These are phyloP conservation scores for Solanum verrucosum DNA, from an alignment of 257 asterid genomes.

Conservation along the genomic window DNA sequence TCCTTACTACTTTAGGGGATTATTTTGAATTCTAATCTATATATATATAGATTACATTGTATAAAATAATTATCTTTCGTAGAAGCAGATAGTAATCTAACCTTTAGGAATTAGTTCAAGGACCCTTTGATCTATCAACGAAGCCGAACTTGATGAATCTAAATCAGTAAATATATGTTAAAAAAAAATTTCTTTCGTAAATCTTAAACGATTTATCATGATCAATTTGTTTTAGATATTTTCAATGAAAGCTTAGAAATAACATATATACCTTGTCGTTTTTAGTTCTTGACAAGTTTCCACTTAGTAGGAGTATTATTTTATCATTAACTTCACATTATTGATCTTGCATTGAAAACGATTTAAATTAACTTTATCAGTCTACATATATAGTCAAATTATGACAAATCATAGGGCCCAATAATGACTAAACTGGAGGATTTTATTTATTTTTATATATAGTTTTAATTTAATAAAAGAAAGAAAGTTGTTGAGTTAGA, in stretches of 20 bases:
- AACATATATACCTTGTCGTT: not conserved
- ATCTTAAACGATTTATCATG: no score
- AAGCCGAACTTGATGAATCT: not conserved
- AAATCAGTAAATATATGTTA: not conserved
- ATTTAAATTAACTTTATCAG: not conserved
- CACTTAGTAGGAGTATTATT: not conserved
- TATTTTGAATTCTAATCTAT: no score
- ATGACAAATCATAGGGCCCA: not conserved
- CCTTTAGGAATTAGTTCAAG: not conserved
- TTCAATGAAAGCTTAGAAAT: not conserved
- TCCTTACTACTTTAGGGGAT: no score
- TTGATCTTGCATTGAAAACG: not conserved
- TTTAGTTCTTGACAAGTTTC: not conserved
- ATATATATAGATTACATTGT: no score
- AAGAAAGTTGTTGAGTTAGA: not conserved
- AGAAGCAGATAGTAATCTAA: no score
- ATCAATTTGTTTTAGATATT: not conserved
- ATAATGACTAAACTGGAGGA: not conserved
- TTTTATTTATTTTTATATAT: not conserved
- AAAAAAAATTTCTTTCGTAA: no score
- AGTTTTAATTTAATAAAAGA: not conserved
- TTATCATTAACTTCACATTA: not conserved
- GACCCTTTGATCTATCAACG: not conserved
- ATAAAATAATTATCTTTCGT: no score
- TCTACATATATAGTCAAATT: not conserved